Percentiles rank a stretch among this genome's conserved stretches.
These are phyloP conservation scores for Prunus yedoensis DNA, from an alignment of 331 rosid species.

Conservation along the genomic window DNA sequence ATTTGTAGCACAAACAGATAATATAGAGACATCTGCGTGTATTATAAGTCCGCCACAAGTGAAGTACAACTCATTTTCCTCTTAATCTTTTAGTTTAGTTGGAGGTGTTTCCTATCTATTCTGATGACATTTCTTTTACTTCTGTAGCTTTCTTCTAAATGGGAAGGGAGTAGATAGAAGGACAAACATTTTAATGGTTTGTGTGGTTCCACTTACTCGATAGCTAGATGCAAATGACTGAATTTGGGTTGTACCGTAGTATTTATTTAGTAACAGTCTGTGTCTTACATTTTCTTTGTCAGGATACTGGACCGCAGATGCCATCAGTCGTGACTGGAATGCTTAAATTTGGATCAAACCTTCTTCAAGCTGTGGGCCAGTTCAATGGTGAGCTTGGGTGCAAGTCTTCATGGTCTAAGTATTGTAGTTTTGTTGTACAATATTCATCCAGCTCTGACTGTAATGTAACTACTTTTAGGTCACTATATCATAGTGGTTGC, in stretches of 20 bases:
- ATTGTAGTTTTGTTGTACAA: slow-evolving; percentile 26
- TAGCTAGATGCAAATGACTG: slow-evolving; percentile 14
- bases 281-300: slow-evolving; percentile 27
- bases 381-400: slow-evolving; percentile 62
- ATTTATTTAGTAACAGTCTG: slow-evolving; percentile 18
- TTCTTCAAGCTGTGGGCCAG: slow-evolving; percentile 88
- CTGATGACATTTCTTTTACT: slow-evolving; percentile 22
- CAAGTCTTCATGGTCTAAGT: slow-evolving; percentile 21
- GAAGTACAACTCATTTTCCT: slow-evolving; percentile 50
- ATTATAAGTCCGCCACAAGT: slow-evolving; percentile 84
- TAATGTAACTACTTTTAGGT: slow-evolving; percentile 50
- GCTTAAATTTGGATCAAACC: slow-evolving; percentile 82
- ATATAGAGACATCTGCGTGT: slow-evolving; percentile 74
- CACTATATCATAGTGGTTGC: slow-evolving; percentile 69
- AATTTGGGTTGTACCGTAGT: slow-evolving; percentile 22
- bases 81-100: slow-evolving; percentile 15
- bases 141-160: slow-evolving; percentile 79
- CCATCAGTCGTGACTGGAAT: slow-evolving; percentile 66
- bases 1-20: slow-evolving; percentile 79
- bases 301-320: slow-evolving; percentile 90
- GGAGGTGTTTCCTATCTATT: slow-evolving; percentile 20
- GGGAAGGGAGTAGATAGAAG: slow-evolving; percentile 74
- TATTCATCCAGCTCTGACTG: slow-evolving; percentile 32
- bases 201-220: slow-evolving; percentile 27
- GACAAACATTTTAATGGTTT: slow-evolving; percentile 56